phyloP scores from a whole-genome alignment of 1,284 basidiomycete genomes.

The Trichosporon sp. region DNA sequence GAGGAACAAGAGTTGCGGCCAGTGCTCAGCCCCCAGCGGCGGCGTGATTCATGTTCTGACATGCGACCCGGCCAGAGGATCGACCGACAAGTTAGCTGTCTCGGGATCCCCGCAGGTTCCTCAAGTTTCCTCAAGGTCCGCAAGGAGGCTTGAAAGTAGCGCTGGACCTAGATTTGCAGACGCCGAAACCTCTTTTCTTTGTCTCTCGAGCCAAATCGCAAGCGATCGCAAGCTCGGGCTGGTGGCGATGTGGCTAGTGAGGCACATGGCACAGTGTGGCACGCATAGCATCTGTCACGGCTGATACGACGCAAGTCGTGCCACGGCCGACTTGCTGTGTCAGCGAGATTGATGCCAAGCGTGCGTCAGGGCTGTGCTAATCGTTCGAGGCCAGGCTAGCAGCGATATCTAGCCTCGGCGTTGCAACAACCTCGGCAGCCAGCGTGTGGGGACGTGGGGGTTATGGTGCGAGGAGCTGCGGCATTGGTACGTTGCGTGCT shows the following conservation, averaged over 20 bases:
- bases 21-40: background rate
- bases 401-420: background rate
- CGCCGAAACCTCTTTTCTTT: background rate
- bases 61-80: background rate
- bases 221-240: background rate
- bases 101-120: background rate
- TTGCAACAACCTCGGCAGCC: background rate
- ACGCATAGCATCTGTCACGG: no score
- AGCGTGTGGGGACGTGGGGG: no score
- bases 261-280: background rate
- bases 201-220: background rate
- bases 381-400: background rate
- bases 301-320: background rate
- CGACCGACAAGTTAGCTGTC: no score
- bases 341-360: background rate
- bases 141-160: background rate
- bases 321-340: background rate
- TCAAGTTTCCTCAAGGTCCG: background rate
- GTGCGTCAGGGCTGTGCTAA: background rate
- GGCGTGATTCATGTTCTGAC: background rate
- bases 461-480: no score
- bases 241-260: background rate
- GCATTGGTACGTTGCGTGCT: background rate
- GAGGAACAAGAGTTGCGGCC: constrained; percentile 8
- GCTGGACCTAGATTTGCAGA: constrained; percentile 4